Conservation (phyloP, 352 stramenopile genomes). For the Pythium aphanidermatum region DNA sequence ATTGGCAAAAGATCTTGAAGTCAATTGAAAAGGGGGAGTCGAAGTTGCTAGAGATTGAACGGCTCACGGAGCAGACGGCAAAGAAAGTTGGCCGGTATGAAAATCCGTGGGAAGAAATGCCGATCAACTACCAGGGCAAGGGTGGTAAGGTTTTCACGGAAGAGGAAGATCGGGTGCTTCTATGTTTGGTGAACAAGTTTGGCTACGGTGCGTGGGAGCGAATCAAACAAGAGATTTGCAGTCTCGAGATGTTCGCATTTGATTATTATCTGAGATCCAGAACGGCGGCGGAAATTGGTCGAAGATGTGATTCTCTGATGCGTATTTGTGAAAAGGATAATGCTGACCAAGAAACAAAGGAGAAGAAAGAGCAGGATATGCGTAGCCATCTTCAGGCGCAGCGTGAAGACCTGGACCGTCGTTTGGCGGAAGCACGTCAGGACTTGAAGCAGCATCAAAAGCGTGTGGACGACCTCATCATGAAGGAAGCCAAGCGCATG, state of each 20-base stretch:
- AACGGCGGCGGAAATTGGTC: conserved; percentile 93
- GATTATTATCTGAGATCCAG: conserved; percentile 99
- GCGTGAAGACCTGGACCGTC: conserved; percentile 59
- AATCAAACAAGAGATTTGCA: conserved; percentile 95
- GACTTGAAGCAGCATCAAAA: conserved; percentile 73
- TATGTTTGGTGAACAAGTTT: conserved; percentile 97
- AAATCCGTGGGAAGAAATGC: conserved; percentile 84
- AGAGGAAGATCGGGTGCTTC: conserved; percentile 97
- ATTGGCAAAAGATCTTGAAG: conserved; percentile 84
- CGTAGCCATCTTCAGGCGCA: conserved; percentile 55
- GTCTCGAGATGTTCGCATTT: conserved; percentile 92
- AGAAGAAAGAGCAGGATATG: conserved; percentile 71
- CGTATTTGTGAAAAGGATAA: conserved; percentile 94
- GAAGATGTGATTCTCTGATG: conserved; percentile 94
- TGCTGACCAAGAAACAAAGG: conserved; percentile 66
- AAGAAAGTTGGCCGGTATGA: conserved; percentile 72
- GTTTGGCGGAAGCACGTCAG: conserved; percentile 52
- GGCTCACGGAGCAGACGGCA: conserved; percentile 67
- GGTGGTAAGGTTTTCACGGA: conserved; percentile 93
- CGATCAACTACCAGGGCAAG: conserved; percentile 88
- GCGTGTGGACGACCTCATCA: conserved; percentile 81
- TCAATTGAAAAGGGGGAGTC: conserved; percentile 87
- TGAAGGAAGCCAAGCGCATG: conserved; percentile 86
- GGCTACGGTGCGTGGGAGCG: conserved; percentile 96
- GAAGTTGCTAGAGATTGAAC: conserved; percentile 83